A percentile compares a stretch with the other conserved stretches of the same genome.
These are phyloP conservation scores for Podospora fimiseda DNA, from an alignment of 495 filamentous ascomycete species.

Conservation along the genomic window DNA sequence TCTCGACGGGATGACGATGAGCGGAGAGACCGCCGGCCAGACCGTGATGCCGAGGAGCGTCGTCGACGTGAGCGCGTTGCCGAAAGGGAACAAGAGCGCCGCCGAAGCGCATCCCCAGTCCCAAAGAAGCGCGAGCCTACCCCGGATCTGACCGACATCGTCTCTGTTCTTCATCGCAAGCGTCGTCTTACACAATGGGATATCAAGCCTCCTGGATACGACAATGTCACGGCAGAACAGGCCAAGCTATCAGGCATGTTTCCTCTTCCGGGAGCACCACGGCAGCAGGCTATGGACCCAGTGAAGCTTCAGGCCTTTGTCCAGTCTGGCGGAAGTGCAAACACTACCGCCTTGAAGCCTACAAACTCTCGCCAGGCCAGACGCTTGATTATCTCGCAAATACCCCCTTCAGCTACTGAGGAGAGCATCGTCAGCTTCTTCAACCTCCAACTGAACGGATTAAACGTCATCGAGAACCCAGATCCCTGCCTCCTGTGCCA, in stretches of 20 bases:
- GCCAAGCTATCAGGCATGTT: conserved; percentile 99
- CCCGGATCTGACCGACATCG: conserved; percentile 82
- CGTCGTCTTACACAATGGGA: conserved; percentile 97
- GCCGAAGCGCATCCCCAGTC: conserved; percentile 71
- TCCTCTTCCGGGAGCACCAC: conserved; percentile 88
- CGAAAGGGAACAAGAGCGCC: conserved; percentile 56
- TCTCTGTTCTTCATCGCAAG: conserved; percentile 72
- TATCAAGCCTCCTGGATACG: conserved; percentile 96
- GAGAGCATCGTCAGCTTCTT: conserved; percentile 77
- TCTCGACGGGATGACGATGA: conserved; percentile 61
- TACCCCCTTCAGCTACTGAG: conserved; percentile 62
- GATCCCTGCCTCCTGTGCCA: conserved; percentile 87
- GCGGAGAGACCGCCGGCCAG: conserved; percentile 46
- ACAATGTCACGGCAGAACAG: conserved; percentile 97
- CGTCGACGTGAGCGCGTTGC: conserved; percentile 42
- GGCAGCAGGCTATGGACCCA: conserved; percentile 95
- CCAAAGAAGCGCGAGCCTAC: conserved; percentile 91
- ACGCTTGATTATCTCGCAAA: conserved; percentile 78
- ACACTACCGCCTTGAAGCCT: conserved; percentile 76
- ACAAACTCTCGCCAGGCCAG: conserved; percentile 89
- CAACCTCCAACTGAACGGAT: conserved; percentile 89
- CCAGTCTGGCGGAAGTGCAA: conserved; percentile 65
- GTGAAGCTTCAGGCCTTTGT: conserved; percentile 92
- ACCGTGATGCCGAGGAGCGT: conserved; percentile 36
- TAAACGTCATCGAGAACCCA: conserved; percentile 77